Percentiles rank a stretch among this genome's conserved stretches.
phyloP scores from a whole-genome alignment of 345 rosid genomes.

The Cardamine occulta region DNA sequence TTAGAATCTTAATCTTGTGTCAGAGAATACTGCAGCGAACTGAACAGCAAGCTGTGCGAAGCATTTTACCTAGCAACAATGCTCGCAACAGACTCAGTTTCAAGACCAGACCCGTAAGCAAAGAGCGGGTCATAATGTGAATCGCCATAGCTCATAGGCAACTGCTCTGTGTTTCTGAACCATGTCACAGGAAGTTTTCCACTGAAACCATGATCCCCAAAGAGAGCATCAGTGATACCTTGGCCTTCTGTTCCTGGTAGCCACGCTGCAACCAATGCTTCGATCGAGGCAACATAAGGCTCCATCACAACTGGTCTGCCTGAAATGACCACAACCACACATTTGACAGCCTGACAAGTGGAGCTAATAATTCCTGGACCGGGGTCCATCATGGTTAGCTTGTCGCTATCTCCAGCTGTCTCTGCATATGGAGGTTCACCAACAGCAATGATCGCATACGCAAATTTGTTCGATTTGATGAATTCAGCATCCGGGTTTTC shows the following conservation, averaged over 20 bases:
- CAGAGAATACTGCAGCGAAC: slow-evolving; percentile 1
- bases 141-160: slow-evolving; percentile 91
- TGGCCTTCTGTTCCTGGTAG: slow-evolving; percentile 96
- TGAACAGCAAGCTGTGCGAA: background rate
- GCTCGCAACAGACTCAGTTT: slow-evolving; percentile 64
- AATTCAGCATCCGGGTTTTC: slow-evolving; percentile 70
- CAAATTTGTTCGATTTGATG: slow-evolving; percentile 69
- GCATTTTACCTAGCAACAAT: slow-evolving; percentile 59
- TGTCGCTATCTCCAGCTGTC: slow-evolving; percentile 70
- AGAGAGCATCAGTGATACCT: slow-evolving; percentile 81
- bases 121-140: slow-evolving; percentile 80
- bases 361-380: slow-evolving; percentile 67
- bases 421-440: slow-evolving; percentile 92
- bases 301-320: slow-evolving; percentile 91
- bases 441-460: slow-evolving; percentile 76
- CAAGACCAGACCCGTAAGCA: slow-evolving; percentile 79
- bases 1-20: background rate
- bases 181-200: slow-evolving; percentile 89
- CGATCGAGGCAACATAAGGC: slow-evolving; percentile 65
- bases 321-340: slow-evolving; percentile 75
- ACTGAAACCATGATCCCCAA: slow-evolving; percentile 84
- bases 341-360: slow-evolving; percentile 68
- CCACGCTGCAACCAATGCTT: slow-evolving; percentile 90
- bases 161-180: slow-evolving; percentile 85
- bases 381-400: slow-evolving; percentile 69